phyloP scores from a whole-genome alignment of 192 early-diverging fungal genomes.

The Umbelopsis isabellina region DNA sequence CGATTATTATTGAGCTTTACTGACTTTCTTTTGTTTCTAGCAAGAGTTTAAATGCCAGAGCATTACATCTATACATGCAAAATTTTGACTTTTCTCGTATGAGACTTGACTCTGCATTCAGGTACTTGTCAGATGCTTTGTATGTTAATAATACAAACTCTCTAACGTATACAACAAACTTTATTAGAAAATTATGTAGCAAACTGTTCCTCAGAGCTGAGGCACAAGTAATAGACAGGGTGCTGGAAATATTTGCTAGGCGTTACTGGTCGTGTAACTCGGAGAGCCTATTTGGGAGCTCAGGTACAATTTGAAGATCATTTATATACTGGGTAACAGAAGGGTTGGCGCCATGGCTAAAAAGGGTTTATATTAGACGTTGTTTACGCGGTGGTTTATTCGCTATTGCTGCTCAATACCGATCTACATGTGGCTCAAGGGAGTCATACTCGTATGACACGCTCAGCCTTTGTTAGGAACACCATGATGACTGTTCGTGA shows the following conservation, averaged over 20 bases:
- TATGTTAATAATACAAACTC: no score
- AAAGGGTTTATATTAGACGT: conserved; percentile 56
- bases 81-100: conserved; percentile 31
- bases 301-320: conserved; percentile 25
- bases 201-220: conserved; percentile 88
- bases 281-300: conserved; percentile 47
- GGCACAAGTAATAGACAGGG: conserved; percentile 90
- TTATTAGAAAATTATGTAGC: conserved; percentile 63
- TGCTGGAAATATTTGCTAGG: conserved; percentile 79
- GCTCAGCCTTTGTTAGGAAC: conserved; percentile 71
- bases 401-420: conserved; percentile 88
- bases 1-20: no score
- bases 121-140: conserved; percentile 8
- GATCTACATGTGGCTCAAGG: conserved; percentile 87
- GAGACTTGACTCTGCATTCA: conserved; percentile 32
- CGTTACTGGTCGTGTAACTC: conserved; percentile 87
- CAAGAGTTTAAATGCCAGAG: conserved; percentile 23
- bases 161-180: not conserved
- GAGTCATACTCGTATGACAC: conserved; percentile 73
- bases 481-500: conserved; percentile 57
- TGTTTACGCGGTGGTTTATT: conserved; percentile 86
- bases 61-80: conserved; percentile 27
- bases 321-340: conserved; percentile 10
- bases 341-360: not conserved
- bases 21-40: not conserved